A percentile compares a stretch with the other conserved stretches of the same genome.
Evolutionary conservation across 805 yeast species (phyloP).

Genomic region (Metschnikowia borealis): DNA sequence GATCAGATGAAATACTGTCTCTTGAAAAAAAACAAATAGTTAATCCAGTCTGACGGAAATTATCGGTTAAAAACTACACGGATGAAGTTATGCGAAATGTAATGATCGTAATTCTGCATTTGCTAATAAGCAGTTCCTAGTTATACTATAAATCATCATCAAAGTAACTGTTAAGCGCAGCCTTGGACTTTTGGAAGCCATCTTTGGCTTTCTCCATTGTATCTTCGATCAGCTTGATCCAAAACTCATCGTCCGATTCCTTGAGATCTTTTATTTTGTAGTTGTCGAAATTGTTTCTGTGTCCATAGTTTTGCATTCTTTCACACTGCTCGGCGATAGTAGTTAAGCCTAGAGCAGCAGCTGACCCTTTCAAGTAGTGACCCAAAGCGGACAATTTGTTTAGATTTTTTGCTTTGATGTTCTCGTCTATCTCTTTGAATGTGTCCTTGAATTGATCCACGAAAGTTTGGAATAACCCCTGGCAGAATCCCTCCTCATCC

Average conservation of each 20-base stretch:
- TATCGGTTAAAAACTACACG: not conserved
- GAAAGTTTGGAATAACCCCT: slow-evolving; percentile 73
- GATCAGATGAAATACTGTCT: slow-evolving; percentile 52
- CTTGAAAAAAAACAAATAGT: slow-evolving; percentile 6
- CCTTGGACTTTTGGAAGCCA: slow-evolving; percentile 48
- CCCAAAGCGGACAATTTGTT: slow-evolving; percentile 70
- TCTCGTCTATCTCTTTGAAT: slow-evolving; percentile 62
- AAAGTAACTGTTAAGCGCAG: slow-evolving; percentile 50
- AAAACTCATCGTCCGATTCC: slow-evolving; percentile 31
- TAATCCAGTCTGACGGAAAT: too few species aligned
- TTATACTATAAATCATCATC: slow-evolving; percentile 23
- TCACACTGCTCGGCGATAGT: slow-evolving; percentile 87
- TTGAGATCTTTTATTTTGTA: slow-evolving; percentile 19
- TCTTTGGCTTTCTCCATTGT: slow-evolving; percentile 51
- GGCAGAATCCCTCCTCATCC: slow-evolving; percentile 88
- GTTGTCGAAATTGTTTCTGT: slow-evolving; percentile 40
- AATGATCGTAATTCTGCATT: not conserved
- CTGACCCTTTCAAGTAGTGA: slow-evolving; percentile 91
- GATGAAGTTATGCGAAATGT: not conserved
- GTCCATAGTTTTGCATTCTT: slow-evolving; percentile 86
- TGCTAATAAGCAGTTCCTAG: not conserved
- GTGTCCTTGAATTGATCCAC: slow-evolving; percentile 87
- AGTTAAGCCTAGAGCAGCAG: slow-evolving; percentile 86
- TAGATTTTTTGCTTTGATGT: slow-evolving; percentile 47
- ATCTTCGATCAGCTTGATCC: slow-evolving; percentile 45